phyloP scores from a whole-genome alignment of 148 eudicot genomes.

The Polygonum maritimum region DNA sequence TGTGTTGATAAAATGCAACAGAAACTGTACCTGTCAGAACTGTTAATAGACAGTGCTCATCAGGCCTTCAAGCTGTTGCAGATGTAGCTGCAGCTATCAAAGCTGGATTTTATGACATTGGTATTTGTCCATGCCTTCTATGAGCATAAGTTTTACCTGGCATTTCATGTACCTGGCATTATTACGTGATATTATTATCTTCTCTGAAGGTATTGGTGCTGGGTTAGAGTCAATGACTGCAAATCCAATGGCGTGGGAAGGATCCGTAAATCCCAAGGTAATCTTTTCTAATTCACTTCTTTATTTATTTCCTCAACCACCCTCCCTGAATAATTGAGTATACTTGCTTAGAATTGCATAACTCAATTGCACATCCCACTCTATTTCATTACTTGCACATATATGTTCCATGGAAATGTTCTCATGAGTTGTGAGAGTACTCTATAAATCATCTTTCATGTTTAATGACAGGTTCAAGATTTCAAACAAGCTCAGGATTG shows the following conservation, averaged over 20 bases:
- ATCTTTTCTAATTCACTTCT: conserved; percentile 2
- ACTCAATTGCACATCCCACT: background rate
- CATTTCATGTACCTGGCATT: background rate
- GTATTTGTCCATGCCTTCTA: conserved; percentile 23
- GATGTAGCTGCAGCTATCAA: conserved; percentile 99
- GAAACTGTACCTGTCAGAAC: conserved; percentile 92
- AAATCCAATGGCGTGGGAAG: conserved; percentile 89
- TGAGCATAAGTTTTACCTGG: background rate
- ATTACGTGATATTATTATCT: background rate
- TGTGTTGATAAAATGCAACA: conserved; percentile 9
- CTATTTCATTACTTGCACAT: background rate
- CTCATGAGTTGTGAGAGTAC: background rate
- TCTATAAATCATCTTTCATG: background rate
- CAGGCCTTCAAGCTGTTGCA: conserved; percentile 99
- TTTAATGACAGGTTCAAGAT: conserved; percentile 45
- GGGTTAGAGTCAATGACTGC: conserved; percentile 90
- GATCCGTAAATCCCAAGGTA: conserved; percentile 85
- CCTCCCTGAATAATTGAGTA: background rate
- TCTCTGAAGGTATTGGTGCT: conserved; percentile 78
- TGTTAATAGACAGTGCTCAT: conserved; percentile 96
- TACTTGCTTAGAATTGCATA: background rate
- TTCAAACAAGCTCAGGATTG: conserved; percentile 82
- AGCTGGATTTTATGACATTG: conserved; percentile 98
- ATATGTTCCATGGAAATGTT: background rate
- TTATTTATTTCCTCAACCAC: background rate